These are phyloP conservation scores for Coemansia sp. DNA, from an alignment of 192 early-diverging fungal genomes.

Conservation along the genomic window DNA sequence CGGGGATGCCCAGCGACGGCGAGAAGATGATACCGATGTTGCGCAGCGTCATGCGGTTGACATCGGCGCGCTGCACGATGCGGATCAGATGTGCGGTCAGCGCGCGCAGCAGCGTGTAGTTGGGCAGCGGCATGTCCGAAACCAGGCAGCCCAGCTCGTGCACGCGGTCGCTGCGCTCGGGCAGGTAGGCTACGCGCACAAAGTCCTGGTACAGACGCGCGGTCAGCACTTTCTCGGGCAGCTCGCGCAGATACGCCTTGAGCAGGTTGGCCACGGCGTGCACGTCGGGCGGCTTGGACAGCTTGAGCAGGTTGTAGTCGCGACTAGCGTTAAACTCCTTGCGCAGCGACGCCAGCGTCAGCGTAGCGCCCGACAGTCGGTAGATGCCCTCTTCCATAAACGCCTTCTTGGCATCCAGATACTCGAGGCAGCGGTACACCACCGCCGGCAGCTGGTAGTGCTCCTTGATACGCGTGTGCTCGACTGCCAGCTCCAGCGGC, in stretches of 20 bases:
- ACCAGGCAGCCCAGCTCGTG: conserved; percentile 81
- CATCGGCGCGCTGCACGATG: conserved; percentile 78
- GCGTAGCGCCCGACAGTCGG: conserved; percentile 79
- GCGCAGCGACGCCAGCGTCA: conserved; percentile 74
- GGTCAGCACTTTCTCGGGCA: conserved; percentile 86
- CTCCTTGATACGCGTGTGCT: conserved; percentile 70
- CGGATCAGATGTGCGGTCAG: conserved; percentile 89
- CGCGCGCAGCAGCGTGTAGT: conserved; percentile 87
- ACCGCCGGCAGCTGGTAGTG: conserved; percentile 85
- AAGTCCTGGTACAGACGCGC: conserved; percentile 86
- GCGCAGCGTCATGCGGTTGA: conserved; percentile 93
- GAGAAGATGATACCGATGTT: conserved; percentile 97
- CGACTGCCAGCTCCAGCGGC: conserved; percentile 77
- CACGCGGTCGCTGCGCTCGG: conserved; percentile 79
- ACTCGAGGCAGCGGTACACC: conserved; percentile 95
- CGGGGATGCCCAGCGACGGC: conserved; percentile 91
- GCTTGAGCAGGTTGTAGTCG: conserved; percentile 52
- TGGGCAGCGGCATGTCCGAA: conserved; percentile 75
- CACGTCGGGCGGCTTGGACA: conserved; percentile 76
- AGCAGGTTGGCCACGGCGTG: conserved; percentile 91
- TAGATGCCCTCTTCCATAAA: conserved; percentile 94
- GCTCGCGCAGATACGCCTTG: conserved; percentile 89
- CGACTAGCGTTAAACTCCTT: conserved; percentile 74
- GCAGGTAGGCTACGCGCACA: conserved; percentile 78
- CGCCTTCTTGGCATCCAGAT: conserved; percentile 88